Evolutionary conservation across 1,284 basidiomycete species (phyloP).

Genomic region (Trichosporon sp.): DNA sequence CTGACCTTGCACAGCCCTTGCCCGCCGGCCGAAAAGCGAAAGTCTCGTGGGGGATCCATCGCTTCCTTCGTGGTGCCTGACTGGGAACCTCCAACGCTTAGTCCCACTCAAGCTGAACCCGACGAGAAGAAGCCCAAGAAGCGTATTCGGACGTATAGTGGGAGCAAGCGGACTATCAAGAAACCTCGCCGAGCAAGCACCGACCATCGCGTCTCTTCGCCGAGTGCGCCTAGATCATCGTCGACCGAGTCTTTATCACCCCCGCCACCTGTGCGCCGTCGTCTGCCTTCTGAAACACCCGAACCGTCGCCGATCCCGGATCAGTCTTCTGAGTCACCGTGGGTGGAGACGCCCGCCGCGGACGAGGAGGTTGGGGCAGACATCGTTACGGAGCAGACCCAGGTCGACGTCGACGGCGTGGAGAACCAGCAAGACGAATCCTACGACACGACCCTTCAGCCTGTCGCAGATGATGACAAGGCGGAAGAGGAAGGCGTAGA

Average conservation of each 20-base stretch:
- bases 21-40: constrained; percentile 6
- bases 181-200: neutral
- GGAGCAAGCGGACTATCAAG: constrained; percentile 13
- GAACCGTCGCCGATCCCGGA: constrained; percentile 4
- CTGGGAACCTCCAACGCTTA: constrained; percentile 3
- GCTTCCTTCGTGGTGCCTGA: constrained; percentile 16
- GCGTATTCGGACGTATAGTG: constrained; percentile 7
- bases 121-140: constrained; percentile 10
- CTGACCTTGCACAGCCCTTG: constrained; percentile 7
- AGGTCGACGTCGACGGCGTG: neutral
- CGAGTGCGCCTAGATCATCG: neutral
- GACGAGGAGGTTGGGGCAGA: neutral
- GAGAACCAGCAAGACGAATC: neutral
- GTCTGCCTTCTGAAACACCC: constrained; percentile 7
- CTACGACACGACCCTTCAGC: neutral
- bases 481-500: neutral
- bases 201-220: neutral
- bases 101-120: neutral
- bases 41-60: constrained; percentile 3
- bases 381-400: neutral
- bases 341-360: neutral
- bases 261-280: constrained; percentile 1
- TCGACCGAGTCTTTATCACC: constrained; percentile 2
- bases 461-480: neutral
- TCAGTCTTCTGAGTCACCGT: neutral